Percentiles rank a stretch among this genome's conserved stretches.
Conservation (phyloP, 2,329 filamentous ascomycete genomes). For the Aspergillus quadrilineatus region DNA sequence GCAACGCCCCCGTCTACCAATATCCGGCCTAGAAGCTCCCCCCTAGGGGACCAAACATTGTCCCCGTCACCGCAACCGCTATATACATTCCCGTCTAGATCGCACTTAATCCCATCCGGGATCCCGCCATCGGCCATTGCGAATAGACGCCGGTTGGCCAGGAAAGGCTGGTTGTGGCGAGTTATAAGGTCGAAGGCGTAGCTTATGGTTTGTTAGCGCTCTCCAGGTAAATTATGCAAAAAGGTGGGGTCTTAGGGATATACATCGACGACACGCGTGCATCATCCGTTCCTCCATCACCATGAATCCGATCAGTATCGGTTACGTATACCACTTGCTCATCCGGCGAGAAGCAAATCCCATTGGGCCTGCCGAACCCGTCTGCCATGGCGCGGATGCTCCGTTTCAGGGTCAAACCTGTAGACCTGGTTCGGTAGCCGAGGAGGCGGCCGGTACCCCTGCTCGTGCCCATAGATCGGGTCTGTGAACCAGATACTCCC, state of each 20-base stretch:
- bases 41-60: slow-evolving; percentile 53
- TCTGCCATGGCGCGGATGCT: slow-evolving; percentile 40
- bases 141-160: slow-evolving; percentile 54
- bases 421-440: slow-evolving; percentile 40
- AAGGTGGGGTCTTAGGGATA: slow-evolving; percentile 13
- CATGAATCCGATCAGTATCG: slow-evolving; percentile 37
- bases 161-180: slow-evolving; percentile 38
- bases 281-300: slow-evolving; percentile 21
- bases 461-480: slow-evolving; percentile 38
- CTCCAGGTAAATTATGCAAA: neutral
- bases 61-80: slow-evolving; percentile 56
- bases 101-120: slow-evolving; percentile 51
- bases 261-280: slow-evolving; percentile 28
- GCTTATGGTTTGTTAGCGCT: slow-evolving; percentile 7
- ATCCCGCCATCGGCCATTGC: slow-evolving; percentile 50
- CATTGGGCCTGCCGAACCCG: slow-evolving; percentile 43
- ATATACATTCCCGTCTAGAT: slow-evolving; percentile 57
- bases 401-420: slow-evolving; percentile 37
- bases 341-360: slow-evolving; percentile 45
- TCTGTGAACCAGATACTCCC: slow-evolving; percentile 43
- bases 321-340: slow-evolving; percentile 42
- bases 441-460: slow-evolving; percentile 35
- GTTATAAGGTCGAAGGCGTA: slow-evolving; percentile 52
- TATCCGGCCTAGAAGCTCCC: slow-evolving; percentile 57
- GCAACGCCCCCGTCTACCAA: slow-evolving; percentile 49